Evolutionary conservation across 2,329 filamentous ascomycete genomes (phyloP).

Genomic region (Talaromyces sp.): DNA sequence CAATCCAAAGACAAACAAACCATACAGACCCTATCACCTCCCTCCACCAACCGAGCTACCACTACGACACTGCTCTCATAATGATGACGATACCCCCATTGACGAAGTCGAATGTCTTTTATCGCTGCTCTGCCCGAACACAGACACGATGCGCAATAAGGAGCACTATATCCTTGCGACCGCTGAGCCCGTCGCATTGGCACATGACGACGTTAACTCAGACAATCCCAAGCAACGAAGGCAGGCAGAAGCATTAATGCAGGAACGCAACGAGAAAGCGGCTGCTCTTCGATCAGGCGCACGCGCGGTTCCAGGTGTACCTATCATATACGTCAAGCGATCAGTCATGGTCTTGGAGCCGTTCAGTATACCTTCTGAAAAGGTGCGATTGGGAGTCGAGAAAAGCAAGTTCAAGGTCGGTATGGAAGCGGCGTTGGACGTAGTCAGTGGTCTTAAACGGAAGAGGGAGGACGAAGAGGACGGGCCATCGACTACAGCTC

Average conservation of each 20-base stretch:
- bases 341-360: conserved; percentile 49
- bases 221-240: conserved; percentile 28
- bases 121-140: conserved; percentile 38
- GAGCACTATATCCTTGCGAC: conserved; percentile 46
- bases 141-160: conserved; percentile 41
- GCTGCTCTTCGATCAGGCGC: conserved; percentile 34
- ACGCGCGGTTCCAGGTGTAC: conserved; percentile 44
- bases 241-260: conserved; percentile 27
- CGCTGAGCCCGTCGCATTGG: conserved; percentile 31
- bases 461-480: conserved; percentile 23
- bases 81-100: conserved; percentile 38
- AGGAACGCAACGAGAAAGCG: conserved; percentile 29
- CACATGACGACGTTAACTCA: conserved; percentile 11
- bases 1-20: conserved; percentile 36
- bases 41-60: conserved; percentile 43
- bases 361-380: conserved; percentile 41
- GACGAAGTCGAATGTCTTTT: conserved; percentile 43
- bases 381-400: conserved; percentile 41
- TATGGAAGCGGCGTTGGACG: conserved; percentile 26
- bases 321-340: conserved; percentile 48
- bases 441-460: conserved; percentile 32
- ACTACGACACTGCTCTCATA: conserved; percentile 45
- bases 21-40: conserved; percentile 38
- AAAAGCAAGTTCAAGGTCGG: conserved; percentile 44
- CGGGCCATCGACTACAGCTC: conserved; percentile 17